Evolutionary conservation across 2,329 filamentous ascomycete species (phyloP), one percentile per base, ranked within the genome.

Genomic region (Epicoccum sorghinum): DNA sequence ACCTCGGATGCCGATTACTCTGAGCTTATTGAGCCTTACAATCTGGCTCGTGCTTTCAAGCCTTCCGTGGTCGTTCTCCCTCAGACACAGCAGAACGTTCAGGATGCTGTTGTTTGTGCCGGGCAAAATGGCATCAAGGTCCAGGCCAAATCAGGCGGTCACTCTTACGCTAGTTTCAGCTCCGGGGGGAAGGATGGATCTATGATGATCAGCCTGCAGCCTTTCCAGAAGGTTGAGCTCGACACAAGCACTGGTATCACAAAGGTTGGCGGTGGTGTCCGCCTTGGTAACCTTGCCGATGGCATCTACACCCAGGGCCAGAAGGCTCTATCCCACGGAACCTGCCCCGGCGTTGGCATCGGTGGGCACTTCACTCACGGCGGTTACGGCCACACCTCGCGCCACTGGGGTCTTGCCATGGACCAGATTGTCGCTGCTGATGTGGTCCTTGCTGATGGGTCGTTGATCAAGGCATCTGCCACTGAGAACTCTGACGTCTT

Each of bases 91-190:
- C 69, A 81, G 22, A 82, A 88, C 49, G 80, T 88, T 2, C 78
- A 84, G 1, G 79, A 74, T 18, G 81, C 84, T 12, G 78, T 89
- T 35, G 79, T 81, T 45, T 88, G 86, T 64, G 86, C 85, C 4
- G 75, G 67, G 2, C 57, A 78, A 23, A 74, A 77, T 52, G 73
- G 74, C 5, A 70, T 83, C 47, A 82, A 83, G 59, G 83, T 88
- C 0, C 85, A 88, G 65, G 82, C 86, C 22, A 83, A 80, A 59
- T 86, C 84, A 1, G 86, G 86, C 4, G 86, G 86, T 0, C 86
- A 89, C 63, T 88, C 84, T 0, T 89, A 86, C 58, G 85, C 77
- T 0, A 79, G 78, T 0, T 79, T 77, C 55, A 79, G 79, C 4
- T 75, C 80, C 0, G 80, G 80, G 27, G 80, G 80, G 7, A 75